Conservation (phyloP, 1,284 basidiomycete species). For the Cystobasidiaceae sp. region DNA sequence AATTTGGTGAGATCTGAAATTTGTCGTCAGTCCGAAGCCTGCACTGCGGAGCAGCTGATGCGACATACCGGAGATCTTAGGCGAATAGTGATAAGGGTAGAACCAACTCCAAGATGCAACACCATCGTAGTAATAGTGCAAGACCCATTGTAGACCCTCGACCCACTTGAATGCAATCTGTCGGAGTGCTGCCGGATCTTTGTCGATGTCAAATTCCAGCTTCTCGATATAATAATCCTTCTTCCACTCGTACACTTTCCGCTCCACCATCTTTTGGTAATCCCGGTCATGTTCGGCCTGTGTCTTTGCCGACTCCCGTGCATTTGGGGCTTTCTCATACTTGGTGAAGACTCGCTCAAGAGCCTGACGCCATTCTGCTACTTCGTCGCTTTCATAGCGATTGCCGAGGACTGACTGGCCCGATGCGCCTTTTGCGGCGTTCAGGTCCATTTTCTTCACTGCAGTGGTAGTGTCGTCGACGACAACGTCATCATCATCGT, state of each 20-base stretch:
- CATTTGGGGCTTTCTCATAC: constrained; percentile 76
- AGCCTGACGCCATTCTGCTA: constrained; percentile 61
- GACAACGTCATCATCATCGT: constrained; percentile 39
- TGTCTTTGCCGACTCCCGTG: constrained; percentile 55
- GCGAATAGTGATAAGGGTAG: constrained; percentile 96
- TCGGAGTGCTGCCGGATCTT: constrained; percentile 59
- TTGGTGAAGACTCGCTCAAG: constrained; percentile 78
- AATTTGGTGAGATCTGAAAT: constrained; percentile 67
- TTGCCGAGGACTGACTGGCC: no score
- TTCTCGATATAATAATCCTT: constrained; percentile 85
- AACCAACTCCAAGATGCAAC: constrained; percentile 99
- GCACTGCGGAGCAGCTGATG: not conserved
- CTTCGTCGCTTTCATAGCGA: constrained; percentile 43
- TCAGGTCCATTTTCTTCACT: constrained; percentile 39
- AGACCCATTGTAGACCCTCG: constrained; percentile 96
- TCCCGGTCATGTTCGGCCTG: constrained; percentile 66
- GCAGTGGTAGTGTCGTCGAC: constrained; percentile 46
- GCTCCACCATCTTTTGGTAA: constrained; percentile 64
- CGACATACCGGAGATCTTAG: constrained; percentile 77
- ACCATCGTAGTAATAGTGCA: constrained; percentile 97
- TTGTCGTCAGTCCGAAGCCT: not conserved
- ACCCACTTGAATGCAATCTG: constrained; percentile 73
- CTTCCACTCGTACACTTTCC: constrained; percentile 92
- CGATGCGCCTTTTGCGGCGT: not conserved
- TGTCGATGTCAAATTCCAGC: constrained; percentile 68